Evolutionary conservation across 176 grass and related monocot genomes (phyloP).

Genomic region (Elaeis guineensis): DNA sequence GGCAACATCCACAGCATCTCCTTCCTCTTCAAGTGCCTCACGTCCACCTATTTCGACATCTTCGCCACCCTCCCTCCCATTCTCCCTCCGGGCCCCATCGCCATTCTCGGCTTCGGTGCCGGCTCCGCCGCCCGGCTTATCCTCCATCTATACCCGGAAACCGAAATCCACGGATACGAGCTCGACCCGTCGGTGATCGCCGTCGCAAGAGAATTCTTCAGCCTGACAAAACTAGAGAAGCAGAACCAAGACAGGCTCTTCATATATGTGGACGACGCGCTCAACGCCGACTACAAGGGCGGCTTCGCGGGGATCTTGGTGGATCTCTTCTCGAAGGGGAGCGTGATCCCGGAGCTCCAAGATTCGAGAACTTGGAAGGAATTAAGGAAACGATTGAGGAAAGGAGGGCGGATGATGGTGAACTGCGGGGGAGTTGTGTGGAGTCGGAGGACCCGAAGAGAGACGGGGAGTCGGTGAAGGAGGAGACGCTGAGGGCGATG

Average conservation of each 20-base stretch:
- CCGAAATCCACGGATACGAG: conserved; percentile 57
- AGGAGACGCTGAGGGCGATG: conserved; percentile 44
- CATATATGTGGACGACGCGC: conserved; percentile 47
- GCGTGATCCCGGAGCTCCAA: conserved; percentile 68
- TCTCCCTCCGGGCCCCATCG: conserved; percentile 45
- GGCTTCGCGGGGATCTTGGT: conserved; percentile 62
- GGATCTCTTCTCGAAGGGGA: conserved; percentile 65
- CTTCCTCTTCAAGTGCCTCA: conserved; percentile 45
- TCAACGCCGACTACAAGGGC: conserved; percentile 26
- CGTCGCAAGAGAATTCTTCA: conserved; percentile 65
- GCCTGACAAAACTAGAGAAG: conserved; percentile 48
- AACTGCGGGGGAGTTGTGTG: conserved; percentile 69
- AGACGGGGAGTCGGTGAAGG: conserved; percentile 55
- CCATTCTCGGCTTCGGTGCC: conserved; percentile 67
- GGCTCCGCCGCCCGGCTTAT: conserved; percentile 55
- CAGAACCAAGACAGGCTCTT: conserved; percentile 34
- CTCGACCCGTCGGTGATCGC: conserved; percentile 59
- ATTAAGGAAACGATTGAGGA: conserved; percentile 28
- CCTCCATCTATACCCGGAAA: conserved; percentile 51
- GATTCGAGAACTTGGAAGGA: conserved; percentile 38
- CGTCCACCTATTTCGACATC: conserved; percentile 56
- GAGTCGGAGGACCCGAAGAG: conserved; percentile 57
- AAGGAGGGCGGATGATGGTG: conserved; percentile 52
- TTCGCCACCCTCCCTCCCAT: conserved; percentile 65
- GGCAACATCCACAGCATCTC: conserved; percentile 78